Evolutionary conservation across 1,284 basidiomycete species (phyloP).

Genomic region (Ceratobasidium sp.): DNA sequence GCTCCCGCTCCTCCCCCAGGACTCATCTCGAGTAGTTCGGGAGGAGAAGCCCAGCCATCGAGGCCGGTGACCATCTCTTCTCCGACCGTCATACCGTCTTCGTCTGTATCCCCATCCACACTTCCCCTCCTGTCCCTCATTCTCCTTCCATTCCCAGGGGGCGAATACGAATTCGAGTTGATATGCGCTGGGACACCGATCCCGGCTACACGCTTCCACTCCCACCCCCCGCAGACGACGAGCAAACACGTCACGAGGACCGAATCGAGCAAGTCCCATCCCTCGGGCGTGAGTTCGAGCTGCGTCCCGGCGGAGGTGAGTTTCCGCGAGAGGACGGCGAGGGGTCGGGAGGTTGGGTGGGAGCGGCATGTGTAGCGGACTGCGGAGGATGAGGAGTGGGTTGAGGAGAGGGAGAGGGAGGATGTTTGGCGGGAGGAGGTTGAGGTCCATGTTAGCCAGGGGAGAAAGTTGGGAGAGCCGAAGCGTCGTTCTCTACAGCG

Average conservation of each 20-base stretch:
- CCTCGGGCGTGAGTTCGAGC: conserved; percentile 41
- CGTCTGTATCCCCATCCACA: not conserved
- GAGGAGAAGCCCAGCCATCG: conserved; percentile 37
- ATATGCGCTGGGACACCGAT: conserved; percentile 23
- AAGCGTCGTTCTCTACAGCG: conserved; percentile 29
- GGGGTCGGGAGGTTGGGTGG: conserved; percentile 28
- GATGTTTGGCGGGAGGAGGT: conserved; percentile 13
- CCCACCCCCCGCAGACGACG: conserved; percentile 35
- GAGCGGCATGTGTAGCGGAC: conserved; percentile 37
- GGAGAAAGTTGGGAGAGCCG: conserved; percentile 30
- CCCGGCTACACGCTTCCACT: conserved; percentile 36
- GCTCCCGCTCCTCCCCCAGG: conserved; percentile 4
- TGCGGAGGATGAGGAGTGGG: conserved; percentile 3
- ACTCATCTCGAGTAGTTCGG: conserved; percentile 32
- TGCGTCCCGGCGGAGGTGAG: conserved; percentile 30
- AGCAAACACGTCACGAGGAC: conserved; percentile 23
- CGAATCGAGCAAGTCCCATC: conserved; percentile 33
- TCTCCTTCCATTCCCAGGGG: too few relatives aligned
- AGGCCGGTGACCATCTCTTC: conserved; percentile 39
- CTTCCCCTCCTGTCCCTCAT: not conserved
- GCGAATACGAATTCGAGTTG: not conserved
- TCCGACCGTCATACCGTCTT: conserved; percentile 30
- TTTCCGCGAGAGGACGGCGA: conserved; percentile 33
- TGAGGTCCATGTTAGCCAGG: conserved; percentile 37
- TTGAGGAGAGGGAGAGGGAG: conserved; percentile 21